Conservation (phyloP, 306 rosid species). For the Pyrus bretschneideri region DNA sequence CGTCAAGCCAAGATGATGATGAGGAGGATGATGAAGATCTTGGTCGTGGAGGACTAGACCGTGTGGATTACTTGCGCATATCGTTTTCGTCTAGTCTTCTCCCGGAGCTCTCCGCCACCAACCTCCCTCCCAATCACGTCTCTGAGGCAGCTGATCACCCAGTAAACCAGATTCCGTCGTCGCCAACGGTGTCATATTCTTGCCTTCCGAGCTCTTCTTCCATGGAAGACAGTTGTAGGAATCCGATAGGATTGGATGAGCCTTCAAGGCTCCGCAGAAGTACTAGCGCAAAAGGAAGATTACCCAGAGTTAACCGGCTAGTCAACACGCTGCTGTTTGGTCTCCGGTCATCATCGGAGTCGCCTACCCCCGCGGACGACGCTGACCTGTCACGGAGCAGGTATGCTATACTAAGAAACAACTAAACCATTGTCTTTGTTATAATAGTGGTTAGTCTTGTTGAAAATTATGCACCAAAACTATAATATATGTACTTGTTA, state of each 20-base stretch:
- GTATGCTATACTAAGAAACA: neutral
- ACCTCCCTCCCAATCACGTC: neutral
- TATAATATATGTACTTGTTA: too few relatives aligned
- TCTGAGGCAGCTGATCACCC: neutral
- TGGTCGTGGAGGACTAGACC: neutral
- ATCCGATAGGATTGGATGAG: constrained; percentile 5
- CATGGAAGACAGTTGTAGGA: neutral
- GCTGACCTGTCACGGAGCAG: neutral
- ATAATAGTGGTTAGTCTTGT: neutral
- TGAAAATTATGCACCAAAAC: neutral
- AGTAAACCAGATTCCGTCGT: neutral
- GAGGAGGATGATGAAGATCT: neutral
- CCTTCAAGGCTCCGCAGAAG: neutral
- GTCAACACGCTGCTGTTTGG: constrained; percentile 21
- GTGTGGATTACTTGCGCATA: constrained; percentile 28
- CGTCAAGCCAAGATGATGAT: neutral
- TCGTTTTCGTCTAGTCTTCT: constrained; percentile 42
- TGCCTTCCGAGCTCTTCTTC: constrained; percentile 4
- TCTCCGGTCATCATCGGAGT: constrained; percentile 10
- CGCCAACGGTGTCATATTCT: neutral
- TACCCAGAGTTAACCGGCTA: constrained; percentile 18
- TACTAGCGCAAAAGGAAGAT: neutral
- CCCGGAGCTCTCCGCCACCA: neutral
- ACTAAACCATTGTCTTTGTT: neutral
- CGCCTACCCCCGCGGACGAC: neutral